Evolutionary conservation across 371 early-diverging fungal genomes (phyloP).

Genomic region (Mucor lusitanicus): DNA sequence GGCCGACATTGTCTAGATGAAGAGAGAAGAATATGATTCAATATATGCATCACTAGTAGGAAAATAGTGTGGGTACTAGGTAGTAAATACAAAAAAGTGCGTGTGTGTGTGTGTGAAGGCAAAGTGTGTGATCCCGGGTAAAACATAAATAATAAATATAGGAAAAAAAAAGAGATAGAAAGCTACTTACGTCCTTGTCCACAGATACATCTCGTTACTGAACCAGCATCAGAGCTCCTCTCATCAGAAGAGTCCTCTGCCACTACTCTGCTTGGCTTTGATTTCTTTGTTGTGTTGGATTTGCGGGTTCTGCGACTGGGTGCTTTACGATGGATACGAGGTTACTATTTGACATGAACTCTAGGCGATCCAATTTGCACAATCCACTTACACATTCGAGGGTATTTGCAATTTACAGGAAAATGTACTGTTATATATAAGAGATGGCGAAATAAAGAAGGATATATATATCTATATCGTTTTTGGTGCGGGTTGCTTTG

Average conservation of each 20-base stretch:
- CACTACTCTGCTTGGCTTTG: background rate
- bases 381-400: background rate
- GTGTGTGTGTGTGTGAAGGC: background rate
- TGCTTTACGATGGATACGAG: background rate
- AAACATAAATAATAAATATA: background rate
- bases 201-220: conserved; percentile 84
- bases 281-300: background rate
- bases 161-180: background rate
- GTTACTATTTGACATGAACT: background rate
- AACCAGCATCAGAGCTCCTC: conserved; percentile 64
- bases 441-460: background rate
- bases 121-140: background rate
- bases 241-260: conserved; percentile 25
- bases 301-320: background rate
- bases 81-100: too few relatives aligned
- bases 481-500: background rate
- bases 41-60: background rate
- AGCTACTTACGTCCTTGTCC: conserved; percentile 64
- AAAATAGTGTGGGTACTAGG: background rate
- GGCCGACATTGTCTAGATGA: conserved; percentile 64
- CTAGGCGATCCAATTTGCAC: background rate
- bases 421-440: background rate
- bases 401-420: background rate
- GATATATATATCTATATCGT: background rate
- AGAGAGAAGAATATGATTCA: background rate